These are phyloP conservation scores for Capsicum baccatum DNA, from an alignment of 257 asterid species.

Conservation along the genomic window DNA sequence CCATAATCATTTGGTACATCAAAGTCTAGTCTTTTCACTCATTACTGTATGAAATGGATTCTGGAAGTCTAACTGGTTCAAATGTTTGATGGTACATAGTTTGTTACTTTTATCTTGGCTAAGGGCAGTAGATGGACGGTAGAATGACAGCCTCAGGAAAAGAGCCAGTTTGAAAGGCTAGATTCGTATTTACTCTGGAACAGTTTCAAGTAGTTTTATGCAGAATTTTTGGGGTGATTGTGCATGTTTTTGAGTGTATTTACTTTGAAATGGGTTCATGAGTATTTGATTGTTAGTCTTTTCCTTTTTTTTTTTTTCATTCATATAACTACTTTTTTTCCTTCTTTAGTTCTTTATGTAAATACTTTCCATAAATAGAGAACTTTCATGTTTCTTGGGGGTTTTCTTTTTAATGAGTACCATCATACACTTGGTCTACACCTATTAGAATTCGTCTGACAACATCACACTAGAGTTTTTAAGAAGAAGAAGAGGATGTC, in stretches of 20 bases:
- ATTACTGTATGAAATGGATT: slow-evolving; percentile 7
- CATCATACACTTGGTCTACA: background rate
- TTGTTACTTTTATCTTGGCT: background rate
- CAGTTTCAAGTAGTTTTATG: slow-evolving; percentile 12
- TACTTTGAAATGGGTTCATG: background rate
- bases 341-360: background rate
- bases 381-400: background rate
- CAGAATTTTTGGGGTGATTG: background rate
- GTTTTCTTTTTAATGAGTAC: background rate
- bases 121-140: slow-evolving; percentile 14
- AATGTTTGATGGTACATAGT: slow-evolving; percentile 13
- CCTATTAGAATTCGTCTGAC: slow-evolving; percentile 5
- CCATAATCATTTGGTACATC: background rate
- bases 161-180: slow-evolving; percentile 6
- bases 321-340: background rate
- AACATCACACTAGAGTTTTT: too few species aligned
- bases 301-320: background rate
- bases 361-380: slow-evolving; percentile 3
- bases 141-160: background rate
- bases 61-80: slow-evolving; percentile 8
- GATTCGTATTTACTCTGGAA: background rate
- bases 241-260: slow-evolving; percentile 4
- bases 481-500: too few species aligned
- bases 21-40: background rate
- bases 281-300: background rate